Conservation (phyloP, 192 early-diverging fungal genomes). For the Dissophora ornata region DNA sequence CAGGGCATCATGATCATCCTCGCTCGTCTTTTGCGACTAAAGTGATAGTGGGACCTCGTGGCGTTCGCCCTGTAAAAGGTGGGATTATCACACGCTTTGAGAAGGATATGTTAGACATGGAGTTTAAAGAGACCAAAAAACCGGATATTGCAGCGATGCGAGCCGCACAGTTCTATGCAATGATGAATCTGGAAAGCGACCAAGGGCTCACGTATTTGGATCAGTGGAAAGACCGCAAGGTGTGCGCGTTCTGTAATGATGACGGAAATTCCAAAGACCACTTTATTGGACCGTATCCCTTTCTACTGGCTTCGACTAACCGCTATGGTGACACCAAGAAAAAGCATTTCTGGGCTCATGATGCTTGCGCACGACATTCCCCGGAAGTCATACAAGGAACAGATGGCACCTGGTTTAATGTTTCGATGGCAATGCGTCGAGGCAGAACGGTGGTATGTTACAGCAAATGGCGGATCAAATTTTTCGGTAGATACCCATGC, state of each 20-base stretch:
- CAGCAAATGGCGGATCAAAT: neutral
- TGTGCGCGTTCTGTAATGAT: slow-evolving; percentile 79
- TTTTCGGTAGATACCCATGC: too few relatives aligned
- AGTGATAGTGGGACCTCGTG: slow-evolving; percentile 71
- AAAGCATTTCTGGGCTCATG: slow-evolving; percentile 85
- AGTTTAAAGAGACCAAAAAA: slow-evolving; percentile 33
- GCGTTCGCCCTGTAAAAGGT: slow-evolving; percentile 65
- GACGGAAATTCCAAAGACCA: slow-evolving; percentile 62
- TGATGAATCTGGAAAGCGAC: slow-evolving; percentile 56
- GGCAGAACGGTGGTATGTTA: slow-evolving; percentile 75
- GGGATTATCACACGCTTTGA: slow-evolving; percentile 70
- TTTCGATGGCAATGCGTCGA: slow-evolving; percentile 77
- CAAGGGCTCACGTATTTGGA: slow-evolving; percentile 60
- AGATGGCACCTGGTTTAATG: slow-evolving; percentile 86
- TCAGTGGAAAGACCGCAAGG: slow-evolving; percentile 63
- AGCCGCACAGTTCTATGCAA: slow-evolving; percentile 33
- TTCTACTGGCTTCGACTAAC: slow-evolving; percentile 63
- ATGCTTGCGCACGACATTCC: slow-evolving; percentile 83
- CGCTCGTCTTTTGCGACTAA: slow-evolving; percentile 82
- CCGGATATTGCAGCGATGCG: neutral
- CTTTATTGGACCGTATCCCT: slow-evolving; percentile 74
- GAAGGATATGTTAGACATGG: slow-evolving; percentile 64
- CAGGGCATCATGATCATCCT: slow-evolving; percentile 79
- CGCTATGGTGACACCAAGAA: slow-evolving; percentile 64
- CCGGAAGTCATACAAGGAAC: slow-evolving; percentile 84